A percentile compares a stretch with the other conserved stretches of the same genome.
Evolutionary conservation across 2,329 filamentous ascomycete genomes (phyloP).

Genomic region (Stachybotrys elegans): DNA sequence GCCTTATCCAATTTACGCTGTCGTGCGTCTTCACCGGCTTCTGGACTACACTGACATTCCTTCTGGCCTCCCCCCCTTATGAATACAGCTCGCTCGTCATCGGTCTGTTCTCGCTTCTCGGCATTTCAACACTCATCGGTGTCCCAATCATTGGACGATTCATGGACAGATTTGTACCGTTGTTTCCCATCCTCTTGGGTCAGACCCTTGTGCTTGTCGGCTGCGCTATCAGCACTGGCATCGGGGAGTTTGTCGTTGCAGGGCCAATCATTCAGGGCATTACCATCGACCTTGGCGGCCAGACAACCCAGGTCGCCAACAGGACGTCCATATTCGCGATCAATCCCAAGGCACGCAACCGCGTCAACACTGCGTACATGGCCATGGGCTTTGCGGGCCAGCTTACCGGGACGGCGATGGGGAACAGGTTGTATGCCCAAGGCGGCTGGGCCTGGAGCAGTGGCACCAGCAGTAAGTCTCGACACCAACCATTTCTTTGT

Average conservation of each 20-base stretch:
- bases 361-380: conserved; percentile 82
- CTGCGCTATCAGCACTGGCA: conserved; percentile 63
- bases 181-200: conserved; percentile 62
- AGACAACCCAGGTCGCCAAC: conserved; percentile 71
- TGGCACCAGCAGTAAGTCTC: conserved; percentile 23
- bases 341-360: conserved; percentile 65
- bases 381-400: conserved; percentile 70
- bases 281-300: conserved; percentile 65
- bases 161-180: conserved; percentile 64
- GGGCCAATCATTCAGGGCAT: conserved; percentile 71
- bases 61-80: conserved; percentile 67
- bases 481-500: neutral
- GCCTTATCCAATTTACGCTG: conserved; percentile 59
- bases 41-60: conserved; percentile 69
- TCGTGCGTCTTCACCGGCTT: conserved; percentile 47
- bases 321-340: conserved; percentile 65
- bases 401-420: conserved; percentile 61
- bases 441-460: conserved; percentile 48
- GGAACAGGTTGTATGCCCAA: conserved; percentile 45
- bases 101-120: conserved; percentile 74
- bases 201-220: conserved; percentile 54
- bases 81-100: conserved; percentile 62
- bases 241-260: conserved; percentile 59
- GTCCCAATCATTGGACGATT: conserved; percentile 65
- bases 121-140: conserved; percentile 61